Evolutionary conservation across 768 basidiomycete species (phyloP), one percentile per base, ranked within the genome.

Genomic region (Chiua virens): DNA sequence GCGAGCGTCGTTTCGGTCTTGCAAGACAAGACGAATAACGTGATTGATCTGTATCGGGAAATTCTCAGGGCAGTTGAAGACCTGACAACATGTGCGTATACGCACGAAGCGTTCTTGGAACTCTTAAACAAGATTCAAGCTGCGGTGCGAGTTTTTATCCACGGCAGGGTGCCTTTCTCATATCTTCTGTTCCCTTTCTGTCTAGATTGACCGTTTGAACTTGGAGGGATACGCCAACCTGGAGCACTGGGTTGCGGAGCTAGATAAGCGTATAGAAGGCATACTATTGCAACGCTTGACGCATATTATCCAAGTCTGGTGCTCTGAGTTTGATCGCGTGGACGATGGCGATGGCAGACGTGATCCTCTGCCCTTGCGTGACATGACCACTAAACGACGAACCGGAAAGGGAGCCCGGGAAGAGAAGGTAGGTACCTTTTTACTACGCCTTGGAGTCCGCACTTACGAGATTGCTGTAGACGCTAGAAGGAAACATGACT

Each of bases 21-120:
- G 21, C 96, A 98, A 79, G 97, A 99, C 74, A 97, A 98, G 71
- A 91, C 94, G 39, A 96, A 96, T 68, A 87, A 80, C 45, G 86
- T 96, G 48, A 90, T 99, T 55, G 95, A 96, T 58, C 74, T 94
- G 47, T 92, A 92, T 69, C 86, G 85, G 58, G 92, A 95, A 46
- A 91, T 97, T 41, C 73, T 82, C 10, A 82, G 87, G 2, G 83
- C 86, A 0, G 85, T 98, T 1, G 92, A 97, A 55, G 92, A 96
- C 58, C 79, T 99, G 7, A 75, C 82, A 7, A 89, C 89, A 3
- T 98, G 97, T 65, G 75, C 88, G 0, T 98, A 96, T 67, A 86
- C 86, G 0, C 69, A 78, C 1, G 90, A 94, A 53, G 86, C 89
- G 0, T 97, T 99, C 70, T 75, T 85, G 3, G 85, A 86, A 35